These are phyloP conservation scores for Oxyria digyna DNA, from an alignment of 148 eudicot genomes.

Conservation along the genomic window DNA sequence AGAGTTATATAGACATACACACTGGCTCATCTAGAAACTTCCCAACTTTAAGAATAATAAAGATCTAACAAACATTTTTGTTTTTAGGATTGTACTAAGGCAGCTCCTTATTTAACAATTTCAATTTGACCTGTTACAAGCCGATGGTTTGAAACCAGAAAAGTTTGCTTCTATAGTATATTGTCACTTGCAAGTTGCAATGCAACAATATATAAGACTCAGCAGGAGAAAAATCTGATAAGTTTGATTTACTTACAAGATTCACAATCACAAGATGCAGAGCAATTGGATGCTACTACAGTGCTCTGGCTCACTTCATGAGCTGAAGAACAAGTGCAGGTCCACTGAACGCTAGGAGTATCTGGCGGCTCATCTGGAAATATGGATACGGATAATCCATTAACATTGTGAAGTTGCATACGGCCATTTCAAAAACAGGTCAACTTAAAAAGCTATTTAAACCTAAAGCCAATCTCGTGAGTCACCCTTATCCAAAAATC, in stretches of 20 bases:
- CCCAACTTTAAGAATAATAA: not conserved
- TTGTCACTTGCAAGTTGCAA: not conserved
- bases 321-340: constrained; percentile 52
- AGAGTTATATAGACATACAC: not conserved
- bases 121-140: not conserved
- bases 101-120: not conserved
- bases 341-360: constrained; percentile 44
- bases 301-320: constrained; percentile 26
- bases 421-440: not conserved
- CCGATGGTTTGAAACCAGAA: not conserved
- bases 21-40: not conserved
- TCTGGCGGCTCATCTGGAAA: constrained; percentile 35
- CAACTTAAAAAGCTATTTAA: not conserved
- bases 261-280: constrained; percentile 66
- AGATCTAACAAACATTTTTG: not conserved
- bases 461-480: not conserved
- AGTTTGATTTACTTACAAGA: constrained; percentile 30
- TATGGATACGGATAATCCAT: not conserved
- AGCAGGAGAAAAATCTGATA: not conserved
- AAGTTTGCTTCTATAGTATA: not conserved
- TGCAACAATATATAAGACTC: not conserved
- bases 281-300: constrained; percentile 37
- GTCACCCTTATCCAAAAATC: not conserved
- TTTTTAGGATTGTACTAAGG: too few relatives aligned
- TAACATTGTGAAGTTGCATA: not conserved